Percentiles rank a stretch among this genome's conserved stretches.
Evolutionary conservation across 2,329 filamentous ascomycete genomes (phyloP).

Genomic region (Fusarium pseudograminearum): DNA sequence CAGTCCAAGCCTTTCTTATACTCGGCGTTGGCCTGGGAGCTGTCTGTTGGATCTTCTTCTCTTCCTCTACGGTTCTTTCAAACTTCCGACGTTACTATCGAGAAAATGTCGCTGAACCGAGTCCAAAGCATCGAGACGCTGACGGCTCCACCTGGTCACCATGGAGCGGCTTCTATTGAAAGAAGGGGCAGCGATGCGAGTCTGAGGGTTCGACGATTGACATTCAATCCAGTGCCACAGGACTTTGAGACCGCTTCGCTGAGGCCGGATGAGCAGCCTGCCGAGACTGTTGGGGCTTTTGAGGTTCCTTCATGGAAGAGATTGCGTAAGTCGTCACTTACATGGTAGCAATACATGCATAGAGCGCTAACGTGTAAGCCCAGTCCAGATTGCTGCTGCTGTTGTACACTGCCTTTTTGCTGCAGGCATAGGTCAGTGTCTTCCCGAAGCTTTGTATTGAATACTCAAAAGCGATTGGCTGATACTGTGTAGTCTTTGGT

Average conservation of each 20-base stretch:
- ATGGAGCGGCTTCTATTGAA: constrained; percentile 41
- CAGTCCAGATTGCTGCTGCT: constrained; percentile 49
- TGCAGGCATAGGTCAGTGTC: constrained; percentile 67
- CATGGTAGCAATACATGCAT: background rate
- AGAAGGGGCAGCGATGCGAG: constrained; percentile 61
- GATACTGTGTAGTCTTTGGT: constrained; percentile 70
- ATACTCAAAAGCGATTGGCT: background rate
- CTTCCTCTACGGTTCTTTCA: background rate
- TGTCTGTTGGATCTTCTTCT: background rate
- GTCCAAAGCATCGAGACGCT: constrained; percentile 67
- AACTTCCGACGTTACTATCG: background rate
- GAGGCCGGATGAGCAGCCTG: constrained; percentile 53
- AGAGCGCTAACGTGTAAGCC: constrained; percentile 13
- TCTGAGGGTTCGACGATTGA: constrained; percentile 61
- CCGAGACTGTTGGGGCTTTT: constrained; percentile 64
- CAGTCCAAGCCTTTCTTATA: background rate
- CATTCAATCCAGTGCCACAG: constrained; percentile 67
- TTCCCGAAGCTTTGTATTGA: background rate
- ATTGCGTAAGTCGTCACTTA: constrained; percentile 55
- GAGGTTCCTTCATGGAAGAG: constrained; percentile 67
- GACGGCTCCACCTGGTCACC: constrained; percentile 47
- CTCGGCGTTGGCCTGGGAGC: background rate
- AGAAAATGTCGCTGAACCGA: constrained; percentile 64
- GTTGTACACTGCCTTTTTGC: constrained; percentile 73
- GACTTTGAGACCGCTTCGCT: constrained; percentile 61